phyloP scores from a whole-genome alignment of 257 asterid genomes.

The Fraxinus excelsior region DNA sequence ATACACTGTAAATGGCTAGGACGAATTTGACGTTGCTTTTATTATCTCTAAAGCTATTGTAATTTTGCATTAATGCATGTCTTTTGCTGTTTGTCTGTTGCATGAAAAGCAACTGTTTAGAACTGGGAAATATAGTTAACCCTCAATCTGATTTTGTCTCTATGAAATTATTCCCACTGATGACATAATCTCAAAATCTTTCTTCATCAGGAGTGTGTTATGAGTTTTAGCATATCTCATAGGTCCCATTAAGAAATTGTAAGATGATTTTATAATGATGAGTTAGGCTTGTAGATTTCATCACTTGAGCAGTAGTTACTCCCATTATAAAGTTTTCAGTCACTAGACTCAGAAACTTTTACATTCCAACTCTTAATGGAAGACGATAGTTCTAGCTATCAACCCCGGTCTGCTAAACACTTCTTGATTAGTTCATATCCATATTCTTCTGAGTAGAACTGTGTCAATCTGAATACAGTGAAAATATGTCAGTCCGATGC shows the following conservation, averaged over 20 bases:
- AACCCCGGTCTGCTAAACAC: too few species aligned
- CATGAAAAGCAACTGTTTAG: slow-evolving; percentile 14
- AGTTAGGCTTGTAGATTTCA: too few species aligned
- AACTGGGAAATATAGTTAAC: background rate
- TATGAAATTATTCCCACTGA: background rate
- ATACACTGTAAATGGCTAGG: slow-evolving; percentile 34
- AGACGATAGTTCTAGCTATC: too few species aligned
- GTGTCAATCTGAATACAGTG: background rate
- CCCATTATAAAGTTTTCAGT: too few species aligned
- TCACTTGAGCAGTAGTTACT: too few species aligned
- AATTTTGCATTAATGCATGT: slow-evolving; percentile 21
- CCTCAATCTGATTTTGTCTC: background rate
- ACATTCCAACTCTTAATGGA: too few species aligned
- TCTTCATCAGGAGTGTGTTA: too few species aligned
- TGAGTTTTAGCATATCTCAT: background rate
- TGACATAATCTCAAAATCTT: too few species aligned
- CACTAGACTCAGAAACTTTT: too few species aligned
- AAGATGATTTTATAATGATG: background rate
- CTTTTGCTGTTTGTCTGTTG: slow-evolving; percentile 4
- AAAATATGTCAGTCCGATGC: background rate
- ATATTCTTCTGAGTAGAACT: background rate
- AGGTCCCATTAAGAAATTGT: background rate
- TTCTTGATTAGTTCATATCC: too few species aligned
- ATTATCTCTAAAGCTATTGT: slow-evolving; percentile 22
- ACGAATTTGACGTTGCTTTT: slow-evolving; percentile 12